Evolutionary conservation across 148 eudicot species (phyloP).

Genomic region (Rhododendron ferrugineum): DNA sequence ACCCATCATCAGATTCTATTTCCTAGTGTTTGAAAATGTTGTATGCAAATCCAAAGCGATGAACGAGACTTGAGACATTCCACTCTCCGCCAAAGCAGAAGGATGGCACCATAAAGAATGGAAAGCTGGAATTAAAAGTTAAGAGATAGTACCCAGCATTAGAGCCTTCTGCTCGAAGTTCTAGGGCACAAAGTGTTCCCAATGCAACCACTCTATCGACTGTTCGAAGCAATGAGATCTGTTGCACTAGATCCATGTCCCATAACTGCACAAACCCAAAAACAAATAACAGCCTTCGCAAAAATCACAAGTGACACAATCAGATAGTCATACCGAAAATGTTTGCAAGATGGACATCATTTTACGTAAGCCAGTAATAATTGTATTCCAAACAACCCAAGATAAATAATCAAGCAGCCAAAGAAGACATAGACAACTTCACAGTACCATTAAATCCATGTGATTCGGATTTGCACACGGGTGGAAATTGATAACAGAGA

Average conservation of each 20-base stretch:
- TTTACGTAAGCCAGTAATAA: not conserved
- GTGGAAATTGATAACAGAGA: no score
- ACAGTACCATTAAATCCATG: not conserved
- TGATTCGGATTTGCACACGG: not conserved
- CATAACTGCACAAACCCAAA: slow-evolving; percentile 52
- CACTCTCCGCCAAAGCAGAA: not conserved
- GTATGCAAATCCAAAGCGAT: not conserved
- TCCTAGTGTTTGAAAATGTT: not conserved
- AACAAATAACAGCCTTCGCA: not conserved
- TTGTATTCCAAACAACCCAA: not conserved
- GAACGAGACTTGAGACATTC: not conserved
- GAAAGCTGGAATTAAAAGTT: not conserved
- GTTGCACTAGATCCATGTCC: slow-evolving; percentile 57
- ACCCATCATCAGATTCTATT: not conserved
- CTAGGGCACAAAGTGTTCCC: slow-evolving; percentile 84
- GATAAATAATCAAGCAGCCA: not conserved
- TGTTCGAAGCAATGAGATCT: slow-evolving; percentile 66
- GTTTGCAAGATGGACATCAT: not conserved
- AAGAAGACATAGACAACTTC: not conserved
- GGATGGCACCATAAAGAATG: not conserved
- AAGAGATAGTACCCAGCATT: slow-evolving; percentile 60
- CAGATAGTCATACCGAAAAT: not conserved
- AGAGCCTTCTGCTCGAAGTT: slow-evolving; percentile 68
- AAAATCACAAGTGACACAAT: not conserved
- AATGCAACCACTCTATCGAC: slow-evolving; percentile 62